Evolutionary conservation across 1,284 basidiomycete genomes (phyloP).

Genomic region (Anthracocystis panici-leucophaei): DNA sequence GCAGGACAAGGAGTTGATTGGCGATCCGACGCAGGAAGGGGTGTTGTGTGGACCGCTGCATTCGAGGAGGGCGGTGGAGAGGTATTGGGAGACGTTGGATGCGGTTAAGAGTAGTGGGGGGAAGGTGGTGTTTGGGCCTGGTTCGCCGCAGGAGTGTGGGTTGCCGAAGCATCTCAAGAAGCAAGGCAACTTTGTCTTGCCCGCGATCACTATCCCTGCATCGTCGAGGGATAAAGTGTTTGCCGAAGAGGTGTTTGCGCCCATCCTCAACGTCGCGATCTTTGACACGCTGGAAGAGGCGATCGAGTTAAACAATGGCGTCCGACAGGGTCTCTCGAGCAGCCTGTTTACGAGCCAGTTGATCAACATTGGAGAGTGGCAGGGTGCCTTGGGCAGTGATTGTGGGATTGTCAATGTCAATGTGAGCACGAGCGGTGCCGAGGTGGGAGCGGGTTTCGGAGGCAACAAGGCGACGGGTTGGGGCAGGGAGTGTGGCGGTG

Average conservation of each 20-base stretch:
- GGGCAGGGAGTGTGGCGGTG: constrained; percentile 96
- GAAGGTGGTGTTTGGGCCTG: constrained; percentile 81
- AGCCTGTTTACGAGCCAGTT: constrained; percentile 81
- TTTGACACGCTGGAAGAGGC: constrained; percentile 92
- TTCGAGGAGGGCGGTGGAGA: constrained; percentile 76
- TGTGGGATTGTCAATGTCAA: constrained; percentile 64
- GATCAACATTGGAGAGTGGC: constrained; percentile 57
- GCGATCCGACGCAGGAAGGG: constrained; percentile 80
- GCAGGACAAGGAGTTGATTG: constrained; percentile 74
- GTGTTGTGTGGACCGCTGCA: constrained; percentile 91
- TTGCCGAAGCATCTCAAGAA: constrained; percentile 14
- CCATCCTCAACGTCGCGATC: constrained; percentile 85
- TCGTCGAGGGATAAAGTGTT: constrained; percentile 76
- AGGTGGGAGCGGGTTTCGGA: constrained; percentile 90
- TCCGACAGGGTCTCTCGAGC: constrained; percentile 88
- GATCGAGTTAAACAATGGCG: constrained; percentile 90
- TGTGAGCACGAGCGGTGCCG: constrained; percentile 91
- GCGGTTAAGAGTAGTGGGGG: constrained; percentile 78
- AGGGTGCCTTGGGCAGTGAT: constrained; percentile 52
- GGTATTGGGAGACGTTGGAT: constrained; percentile 77
- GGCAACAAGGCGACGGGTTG: constrained; percentile 86
- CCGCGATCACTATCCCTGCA: constrained; percentile 81
- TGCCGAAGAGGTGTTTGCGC: constrained; percentile 86
- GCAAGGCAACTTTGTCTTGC: constrained; percentile 86
- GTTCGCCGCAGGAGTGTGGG: constrained; percentile 71